Evolutionary conservation across 495 filamentous ascomycete species (phyloP).

Genomic region (Corynascus novoguineensis): DNA sequence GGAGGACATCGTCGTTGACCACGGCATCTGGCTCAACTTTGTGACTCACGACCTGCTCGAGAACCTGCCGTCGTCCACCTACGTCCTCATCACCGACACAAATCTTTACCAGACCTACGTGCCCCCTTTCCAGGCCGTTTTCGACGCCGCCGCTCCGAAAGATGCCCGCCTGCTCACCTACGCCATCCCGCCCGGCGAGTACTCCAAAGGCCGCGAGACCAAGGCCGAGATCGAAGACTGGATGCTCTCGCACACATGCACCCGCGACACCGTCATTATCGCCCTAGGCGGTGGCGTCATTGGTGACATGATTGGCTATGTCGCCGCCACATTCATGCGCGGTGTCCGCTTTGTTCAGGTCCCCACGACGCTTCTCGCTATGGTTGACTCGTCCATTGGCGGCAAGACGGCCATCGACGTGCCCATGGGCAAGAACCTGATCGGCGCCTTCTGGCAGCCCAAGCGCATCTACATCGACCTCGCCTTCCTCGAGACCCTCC

Average conservation of each 20-base stretch:
- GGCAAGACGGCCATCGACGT: slow-evolving; percentile 98
- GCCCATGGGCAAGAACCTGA: slow-evolving; percentile 93
- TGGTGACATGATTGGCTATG: slow-evolving; percentile 95
- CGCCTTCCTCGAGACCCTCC: slow-evolving; percentile 84
- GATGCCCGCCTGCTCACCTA: slow-evolving; percentile 75
- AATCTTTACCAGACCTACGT: slow-evolving; percentile 81
- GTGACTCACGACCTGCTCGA: slow-evolving; percentile 76
- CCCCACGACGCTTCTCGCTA: slow-evolving; percentile 87
- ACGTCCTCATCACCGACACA: slow-evolving; percentile 92
- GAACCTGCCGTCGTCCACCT: slow-evolving; percentile 76
- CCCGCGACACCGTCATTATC: slow-evolving; percentile 89
- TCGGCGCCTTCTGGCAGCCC: slow-evolving; percentile 96
- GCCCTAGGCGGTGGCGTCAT: slow-evolving; percentile 97
- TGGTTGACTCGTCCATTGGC: slow-evolving; percentile 98
- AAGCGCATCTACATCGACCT: slow-evolving; percentile 90
- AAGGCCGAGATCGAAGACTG: slow-evolving; percentile 96
- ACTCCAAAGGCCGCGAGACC: slow-evolving; percentile 84
- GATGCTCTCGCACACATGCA: slow-evolving; percentile 89
- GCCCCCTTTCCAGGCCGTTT: slow-evolving; percentile 65
- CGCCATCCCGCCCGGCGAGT: slow-evolving; percentile 84
- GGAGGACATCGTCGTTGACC: slow-evolving; percentile 86
- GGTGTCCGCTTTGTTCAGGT: slow-evolving; percentile 95
- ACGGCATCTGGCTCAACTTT: slow-evolving; percentile 80
- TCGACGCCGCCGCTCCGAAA: slow-evolving; percentile 51
- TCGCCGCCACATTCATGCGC: slow-evolving; percentile 96